Evolutionary conservation across 495 filamentous ascomycete species (phyloP).

Genomic region (Xylaria grammica): DNA sequence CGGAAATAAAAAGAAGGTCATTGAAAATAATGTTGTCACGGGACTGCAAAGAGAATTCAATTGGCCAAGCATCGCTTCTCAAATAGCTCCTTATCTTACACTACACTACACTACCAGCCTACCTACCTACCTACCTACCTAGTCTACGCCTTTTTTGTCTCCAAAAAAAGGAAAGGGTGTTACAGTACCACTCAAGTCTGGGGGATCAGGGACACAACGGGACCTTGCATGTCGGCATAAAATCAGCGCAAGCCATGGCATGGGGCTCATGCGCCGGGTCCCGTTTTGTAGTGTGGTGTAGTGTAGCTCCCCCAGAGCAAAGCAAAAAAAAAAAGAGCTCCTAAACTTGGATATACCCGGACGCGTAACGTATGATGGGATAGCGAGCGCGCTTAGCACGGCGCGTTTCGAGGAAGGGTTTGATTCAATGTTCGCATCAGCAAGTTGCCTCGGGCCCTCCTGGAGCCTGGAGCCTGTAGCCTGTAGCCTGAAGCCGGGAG

Average conservation of each 20-base stretch:
- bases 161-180: background rate
- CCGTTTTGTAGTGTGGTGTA: background rate
- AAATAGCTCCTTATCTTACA: too few relatives aligned
- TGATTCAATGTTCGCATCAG: background rate
- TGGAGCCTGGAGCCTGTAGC: background rate
- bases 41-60: background rate
- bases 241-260: constrained; percentile 1
- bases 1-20: background rate
- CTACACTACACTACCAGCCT: too few relatives aligned
- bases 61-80: too few relatives aligned
- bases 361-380: background rate
- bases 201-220: constrained; percentile 23
- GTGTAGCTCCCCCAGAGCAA: background rate
- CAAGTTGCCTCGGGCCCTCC: constrained; percentile 6
- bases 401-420: background rate
- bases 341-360: background rate
- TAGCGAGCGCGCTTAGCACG: background rate
- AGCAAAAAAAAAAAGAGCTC: too few relatives aligned
- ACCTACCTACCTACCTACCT: background rate
- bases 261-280: constrained; percentile 4
- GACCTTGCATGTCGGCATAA: constrained; percentile 17
- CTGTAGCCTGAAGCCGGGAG: too few relatives aligned
- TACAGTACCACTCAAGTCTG: background rate
- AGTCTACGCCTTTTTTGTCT: background rate
- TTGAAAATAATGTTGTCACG: background rate